Base-by-base conservation (phyloP, 768 basidiomycete species). In the Phallus indusiatus region DNA sequence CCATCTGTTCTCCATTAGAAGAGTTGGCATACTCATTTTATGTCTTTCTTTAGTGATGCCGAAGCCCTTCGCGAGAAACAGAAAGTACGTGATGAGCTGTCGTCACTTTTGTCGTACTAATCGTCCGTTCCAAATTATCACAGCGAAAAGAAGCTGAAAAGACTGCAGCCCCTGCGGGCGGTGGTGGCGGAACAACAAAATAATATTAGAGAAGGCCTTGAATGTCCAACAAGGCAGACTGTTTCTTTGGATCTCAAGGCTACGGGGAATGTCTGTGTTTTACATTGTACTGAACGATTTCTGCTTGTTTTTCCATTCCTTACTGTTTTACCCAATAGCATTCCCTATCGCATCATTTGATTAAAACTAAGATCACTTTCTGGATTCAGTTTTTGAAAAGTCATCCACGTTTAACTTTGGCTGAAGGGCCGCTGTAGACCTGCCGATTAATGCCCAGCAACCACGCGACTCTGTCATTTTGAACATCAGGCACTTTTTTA, bases 1-100 rank as follows among this genome's bases (percentile, higher is more conserved):
- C 58, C 47, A 60, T 52, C 58, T 54, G 60, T 62, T 58, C 50
- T 37, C 21, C 54, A 58, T 56, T 63, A 63, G 60, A 63, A 37
- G n/a, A 34, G 20, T 5, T 16, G 16, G 48, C 14, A 58, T 65
- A 54, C 61, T 64, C 69, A 65, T 68, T 60, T 65, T 57, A 67
- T 64, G 63, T 52, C 60, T 37, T 62, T 63, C 53, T 60, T 64
- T 18, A 91, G 89, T 60, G 88, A 91, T 70, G 88, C 89, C 47
- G 85, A 85, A 65, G 80, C 81, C 49, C 69, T 91, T 61, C 79
- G 85, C 59, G 81, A 82, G 61, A 91, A 91, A 69, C 88, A 90
- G 70, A 88, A 85, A 84, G 88, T 84, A 72, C 47, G 75, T 47
- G 47, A 52, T 22, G 21, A 51, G n/a, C 34, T 35, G 34, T 59